Percentiles rank a stretch among this genome's conserved stretches.
These are phyloP conservation scores for Viridothelium virens DNA, from an alignment of 495 filamentous ascomycete genomes.

Conservation along the genomic window DNA sequence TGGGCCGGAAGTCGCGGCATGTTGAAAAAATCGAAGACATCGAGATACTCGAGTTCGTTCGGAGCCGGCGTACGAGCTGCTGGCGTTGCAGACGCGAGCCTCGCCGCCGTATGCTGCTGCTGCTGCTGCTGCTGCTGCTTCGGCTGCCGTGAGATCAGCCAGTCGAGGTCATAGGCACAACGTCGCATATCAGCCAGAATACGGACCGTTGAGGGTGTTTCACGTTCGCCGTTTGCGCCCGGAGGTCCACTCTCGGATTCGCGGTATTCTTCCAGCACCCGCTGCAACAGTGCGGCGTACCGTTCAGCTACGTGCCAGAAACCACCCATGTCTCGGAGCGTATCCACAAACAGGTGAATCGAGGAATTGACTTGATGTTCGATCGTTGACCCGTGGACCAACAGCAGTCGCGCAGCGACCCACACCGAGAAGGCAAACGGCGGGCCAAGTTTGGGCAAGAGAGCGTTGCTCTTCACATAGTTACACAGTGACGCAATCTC, in stretches of 20 bases:
- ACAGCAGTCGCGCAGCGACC: slow-evolving; percentile 78
- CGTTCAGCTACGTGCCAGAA: slow-evolving; percentile 79
- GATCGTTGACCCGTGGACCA: slow-evolving; percentile 82
- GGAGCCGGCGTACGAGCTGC: slow-evolving; percentile 57
- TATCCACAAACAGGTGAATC: slow-evolving; percentile 71
- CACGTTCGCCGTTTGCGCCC: slow-evolving; percentile 51
- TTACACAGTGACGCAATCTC: slow-evolving; percentile 69
- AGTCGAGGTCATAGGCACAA: slow-evolving; percentile 77
- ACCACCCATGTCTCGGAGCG: slow-evolving; percentile 66
- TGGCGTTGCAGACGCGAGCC: slow-evolving; percentile 30
- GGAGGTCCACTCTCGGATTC: slow-evolving; percentile 59
- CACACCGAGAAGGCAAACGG: slow-evolving; percentile 86
- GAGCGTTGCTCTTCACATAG: slow-evolving; percentile 61
- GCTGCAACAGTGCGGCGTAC: slow-evolving; percentile 69
- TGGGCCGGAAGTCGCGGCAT: slow-evolving; percentile 61
- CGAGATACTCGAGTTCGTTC: slow-evolving; percentile 81
- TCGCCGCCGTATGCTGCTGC: slow-evolving; percentile 39
- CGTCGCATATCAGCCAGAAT: slow-evolving; percentile 86
- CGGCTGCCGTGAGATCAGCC: slow-evolving; percentile 77
- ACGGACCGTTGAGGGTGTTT: slow-evolving; percentile 70
- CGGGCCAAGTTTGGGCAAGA: slow-evolving; percentile 72
- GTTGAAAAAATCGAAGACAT: slow-evolving; percentile 92
- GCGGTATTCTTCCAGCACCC: slow-evolving; percentile 75
- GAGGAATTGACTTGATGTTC: slow-evolving; percentile 70
- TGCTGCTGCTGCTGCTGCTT: slow-evolving; percentile 55